Evolutionary conservation across 331 rosid species (phyloP).

Genomic region (Acacia concinna): DNA sequence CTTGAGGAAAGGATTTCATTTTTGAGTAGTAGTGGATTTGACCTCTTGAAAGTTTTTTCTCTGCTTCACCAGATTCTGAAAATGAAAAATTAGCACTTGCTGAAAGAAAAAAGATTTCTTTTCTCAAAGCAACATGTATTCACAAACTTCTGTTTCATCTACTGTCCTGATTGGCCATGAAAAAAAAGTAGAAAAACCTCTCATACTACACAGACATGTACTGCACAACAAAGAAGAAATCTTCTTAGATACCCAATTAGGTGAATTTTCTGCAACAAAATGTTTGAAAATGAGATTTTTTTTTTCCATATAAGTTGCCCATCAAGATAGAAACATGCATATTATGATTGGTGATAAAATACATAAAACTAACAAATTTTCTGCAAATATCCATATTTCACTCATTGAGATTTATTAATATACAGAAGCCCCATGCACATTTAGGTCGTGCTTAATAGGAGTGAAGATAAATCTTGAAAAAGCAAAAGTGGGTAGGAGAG

Average conservation of each 20-base stretch:
- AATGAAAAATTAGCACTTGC: background rate
- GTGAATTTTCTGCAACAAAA: constrained; percentile 53
- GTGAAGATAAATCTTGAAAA: background rate
- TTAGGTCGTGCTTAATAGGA: background rate
- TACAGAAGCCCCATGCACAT: background rate
- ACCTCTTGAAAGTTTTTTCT: background rate
- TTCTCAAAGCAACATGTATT: background rate
- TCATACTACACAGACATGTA: constrained; percentile 47
- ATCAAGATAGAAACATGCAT: background rate
- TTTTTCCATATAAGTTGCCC: constrained; percentile 12
- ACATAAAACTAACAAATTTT: constrained; percentile 14
- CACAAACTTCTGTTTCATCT: background rate
- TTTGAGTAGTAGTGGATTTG: background rate
- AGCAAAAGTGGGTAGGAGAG: constrained; percentile 4
- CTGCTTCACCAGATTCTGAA: background rate
- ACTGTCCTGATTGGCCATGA: background rate
- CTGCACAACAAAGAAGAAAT: constrained; percentile 46
- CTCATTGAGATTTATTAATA: constrained; percentile 6
- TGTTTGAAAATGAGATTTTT: constrained; percentile 6
- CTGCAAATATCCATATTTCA: background rate
- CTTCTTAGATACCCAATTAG: background rate
- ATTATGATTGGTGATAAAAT: background rate
- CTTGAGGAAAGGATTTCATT: background rate
- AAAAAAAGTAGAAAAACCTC: constrained; percentile 14
- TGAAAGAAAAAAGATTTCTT: background rate